phyloP scores from a whole-genome alignment of 1,139 yeast genomes.

The Taiozyma onychis region DNA sequence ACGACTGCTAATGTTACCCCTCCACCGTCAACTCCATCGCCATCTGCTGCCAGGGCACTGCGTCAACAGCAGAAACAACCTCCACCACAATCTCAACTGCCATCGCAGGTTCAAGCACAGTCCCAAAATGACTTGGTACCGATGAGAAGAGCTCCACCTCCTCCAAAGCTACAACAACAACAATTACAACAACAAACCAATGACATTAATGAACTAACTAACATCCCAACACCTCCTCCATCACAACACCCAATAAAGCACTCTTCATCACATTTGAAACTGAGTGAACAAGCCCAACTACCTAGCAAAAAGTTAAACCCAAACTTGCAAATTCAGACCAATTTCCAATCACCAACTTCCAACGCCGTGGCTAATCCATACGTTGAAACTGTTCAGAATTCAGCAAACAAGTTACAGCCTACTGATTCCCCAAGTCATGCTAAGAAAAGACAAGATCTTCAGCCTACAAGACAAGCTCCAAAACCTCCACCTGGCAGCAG shows the following conservation, averaged over 20 bases:
- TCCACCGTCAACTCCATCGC: slow-evolving; percentile 6
- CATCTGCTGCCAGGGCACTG: not conserved
- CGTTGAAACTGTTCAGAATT: not conserved
- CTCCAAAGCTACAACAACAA: slow-evolving; percentile 27
- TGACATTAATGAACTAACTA: not conserved
- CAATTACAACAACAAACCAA: not conserved
- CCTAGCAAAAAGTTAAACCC: slow-evolving; percentile 22
- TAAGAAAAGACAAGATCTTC: slow-evolving; percentile 13
- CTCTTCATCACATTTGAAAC: slow-evolving; percentile 17
- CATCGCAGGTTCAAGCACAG: not conserved
- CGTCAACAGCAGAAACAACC: slow-evolving; percentile 5
- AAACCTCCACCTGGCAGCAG: slow-evolving; percentile 17
- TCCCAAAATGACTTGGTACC: slow-evolving; percentile 30
- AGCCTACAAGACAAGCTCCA: slow-evolving; percentile 24
- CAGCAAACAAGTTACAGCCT: slow-evolving; percentile 1
- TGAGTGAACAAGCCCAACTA: slow-evolving; percentile 15
- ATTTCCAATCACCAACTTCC: slow-evolving; percentile 17
- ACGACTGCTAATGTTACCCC: slow-evolving; percentile 6
- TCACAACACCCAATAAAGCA: slow-evolving; percentile 10
- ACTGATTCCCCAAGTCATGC: slow-evolving; percentile 6
- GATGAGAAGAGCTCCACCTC: slow-evolving; percentile 42
- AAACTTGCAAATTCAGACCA: slow-evolving; percentile 20
- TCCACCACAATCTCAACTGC: not conserved
- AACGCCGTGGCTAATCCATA: slow-evolving; percentile 17
- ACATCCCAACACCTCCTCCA: slow-evolving; percentile 1